These are phyloP conservation scores for Trichoderma gracile DNA, from an alignment of 2,329 filamentous ascomycete genomes.

Conservation along the genomic window DNA sequence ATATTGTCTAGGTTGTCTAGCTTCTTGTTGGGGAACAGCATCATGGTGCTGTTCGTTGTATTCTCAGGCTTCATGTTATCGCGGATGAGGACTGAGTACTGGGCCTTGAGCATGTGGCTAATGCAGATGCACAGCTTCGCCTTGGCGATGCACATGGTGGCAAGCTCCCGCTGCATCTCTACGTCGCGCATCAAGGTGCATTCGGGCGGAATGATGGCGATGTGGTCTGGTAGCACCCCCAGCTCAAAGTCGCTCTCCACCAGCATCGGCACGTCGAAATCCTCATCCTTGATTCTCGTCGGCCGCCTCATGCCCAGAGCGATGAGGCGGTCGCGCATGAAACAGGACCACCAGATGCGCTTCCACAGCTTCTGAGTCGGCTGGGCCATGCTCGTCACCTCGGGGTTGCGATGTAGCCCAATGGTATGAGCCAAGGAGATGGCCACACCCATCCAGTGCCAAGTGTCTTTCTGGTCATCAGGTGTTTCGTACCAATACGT, in stretches of 20 bases:
- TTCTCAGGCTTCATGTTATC: slow-evolving; percentile 76
- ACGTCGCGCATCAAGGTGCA: slow-evolving; percentile 72
- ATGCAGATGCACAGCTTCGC: slow-evolving; percentile 87
- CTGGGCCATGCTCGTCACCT: slow-evolving; percentile 70
- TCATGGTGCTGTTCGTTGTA: slow-evolving; percentile 77
- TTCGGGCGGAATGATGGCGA: slow-evolving; percentile 66
- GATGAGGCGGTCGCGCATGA: slow-evolving; percentile 90
- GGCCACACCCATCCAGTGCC: slow-evolving; percentile 98
- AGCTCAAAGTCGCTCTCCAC: slow-evolving; percentile 83
- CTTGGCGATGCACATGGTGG: slow-evolving; percentile 87
- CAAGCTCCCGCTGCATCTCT: slow-evolving; percentile 73
- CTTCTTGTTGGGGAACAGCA: slow-evolving; percentile 86
- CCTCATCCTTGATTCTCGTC: slow-evolving; percentile 87
- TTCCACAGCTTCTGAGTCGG: slow-evolving; percentile 85
- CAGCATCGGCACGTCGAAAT: slow-evolving; percentile 92
- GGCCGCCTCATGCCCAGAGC: slow-evolving; percentile 91
- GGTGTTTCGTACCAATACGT: slow-evolving; percentile 98
- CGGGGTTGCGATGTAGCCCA: slow-evolving; percentile 83
- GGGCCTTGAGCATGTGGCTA: slow-evolving; percentile 83
- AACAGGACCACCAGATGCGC: slow-evolving; percentile 96
- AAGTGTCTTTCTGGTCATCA: slow-evolving; percentile 95
- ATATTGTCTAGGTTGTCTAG: slow-evolving; percentile 81
- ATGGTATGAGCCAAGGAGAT: slow-evolving; percentile 93
- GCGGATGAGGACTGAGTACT: slow-evolving; percentile 88
- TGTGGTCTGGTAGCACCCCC: slow-evolving; percentile 63